Evolutionary conservation across 495 filamentous ascomycete genomes (phyloP).

Genomic region (Aspergillus homomorphus): DNA sequence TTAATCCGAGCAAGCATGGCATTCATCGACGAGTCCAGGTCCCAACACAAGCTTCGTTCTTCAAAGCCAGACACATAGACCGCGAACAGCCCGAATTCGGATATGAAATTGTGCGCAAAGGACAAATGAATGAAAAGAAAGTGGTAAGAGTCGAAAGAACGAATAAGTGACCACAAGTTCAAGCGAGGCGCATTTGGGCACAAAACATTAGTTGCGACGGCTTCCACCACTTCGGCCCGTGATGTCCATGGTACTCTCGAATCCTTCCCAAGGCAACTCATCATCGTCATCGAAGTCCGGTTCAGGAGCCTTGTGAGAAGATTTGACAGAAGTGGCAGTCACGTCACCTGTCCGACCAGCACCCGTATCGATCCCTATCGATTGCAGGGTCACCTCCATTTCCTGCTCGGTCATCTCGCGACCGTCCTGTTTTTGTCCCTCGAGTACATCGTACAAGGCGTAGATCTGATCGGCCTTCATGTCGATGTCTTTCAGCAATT

Average conservation of each 20-base stretch:
- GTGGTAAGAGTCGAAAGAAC: background rate
- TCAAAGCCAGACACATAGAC: no score
- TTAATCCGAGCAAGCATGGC: background rate
- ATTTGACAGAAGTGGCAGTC: constrained; percentile 36
- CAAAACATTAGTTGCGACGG: constrained; percentile 18
- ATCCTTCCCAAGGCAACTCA: constrained; percentile 51
- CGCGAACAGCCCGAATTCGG: no score
- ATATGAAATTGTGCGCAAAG: no score
- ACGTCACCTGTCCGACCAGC: constrained; percentile 24
- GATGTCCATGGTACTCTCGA: constrained; percentile 50
- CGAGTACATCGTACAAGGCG: constrained; percentile 82
- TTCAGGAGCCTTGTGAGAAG: constrained; percentile 25
- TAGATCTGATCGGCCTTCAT: constrained; percentile 86
- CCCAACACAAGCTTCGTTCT: no score
- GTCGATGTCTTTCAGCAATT: constrained; percentile 63
- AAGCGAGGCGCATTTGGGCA: background rate
- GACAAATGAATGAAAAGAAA: no score
- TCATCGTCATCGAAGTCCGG: constrained; percentile 36
- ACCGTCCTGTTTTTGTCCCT: constrained; percentile 68
- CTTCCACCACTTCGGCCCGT: constrained; percentile 31
- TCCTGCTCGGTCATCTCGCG: constrained; percentile 63
- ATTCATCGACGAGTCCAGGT: background rate
- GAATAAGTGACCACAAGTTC: background rate
- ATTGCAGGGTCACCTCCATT: constrained; percentile 65
- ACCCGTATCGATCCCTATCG: constrained; percentile 49